Percentiles rank a stretch among this genome's conserved stretches.
These are phyloP conservation scores for Hypericum perforatum DNA, from an alignment of 345 rosid genomes.

Conservation along the genomic window DNA sequence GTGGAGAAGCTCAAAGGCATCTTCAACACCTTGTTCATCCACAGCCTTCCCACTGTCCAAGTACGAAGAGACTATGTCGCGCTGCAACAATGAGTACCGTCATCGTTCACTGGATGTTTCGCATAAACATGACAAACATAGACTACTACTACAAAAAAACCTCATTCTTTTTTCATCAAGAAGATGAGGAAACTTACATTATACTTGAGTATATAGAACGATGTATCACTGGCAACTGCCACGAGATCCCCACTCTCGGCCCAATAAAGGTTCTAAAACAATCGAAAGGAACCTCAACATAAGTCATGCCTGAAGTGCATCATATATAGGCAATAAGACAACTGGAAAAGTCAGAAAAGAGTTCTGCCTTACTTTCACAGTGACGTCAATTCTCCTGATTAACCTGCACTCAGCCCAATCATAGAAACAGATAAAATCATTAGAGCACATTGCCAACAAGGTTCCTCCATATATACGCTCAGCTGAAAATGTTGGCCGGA, in stretches of 20 bases:
- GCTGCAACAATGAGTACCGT: slow-evolving; percentile 43
- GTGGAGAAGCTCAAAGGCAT: slow-evolving; percentile 98
- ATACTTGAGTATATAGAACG: slow-evolving; percentile 93
- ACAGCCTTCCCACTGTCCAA: slow-evolving; percentile 83
- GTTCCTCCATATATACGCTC: slow-evolving; percentile 91
- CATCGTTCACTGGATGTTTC: slow-evolving; percentile 1
- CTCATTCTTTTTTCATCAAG: not conserved
- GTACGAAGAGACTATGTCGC: slow-evolving; percentile 75
- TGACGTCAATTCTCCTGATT: slow-evolving; percentile 93
- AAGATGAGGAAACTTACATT: slow-evolving; percentile 41
- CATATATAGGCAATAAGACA: not conserved
- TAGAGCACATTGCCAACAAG: slow-evolving; percentile 93
- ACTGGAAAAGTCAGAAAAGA: slow-evolving; percentile 7
- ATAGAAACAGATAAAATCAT: slow-evolving; percentile 94
- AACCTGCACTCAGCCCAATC: slow-evolving; percentile 99
- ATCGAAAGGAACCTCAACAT: slow-evolving; percentile 11
- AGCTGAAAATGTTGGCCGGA: slow-evolving; percentile 89
- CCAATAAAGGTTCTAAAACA: slow-evolving; percentile 87
- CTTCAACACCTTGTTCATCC: slow-evolving; percentile 97
- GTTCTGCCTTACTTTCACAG: slow-evolving; percentile 71
- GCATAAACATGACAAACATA: not conserved
- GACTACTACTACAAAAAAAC: not conserved
- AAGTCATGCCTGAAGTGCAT: not conserved
- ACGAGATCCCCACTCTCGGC: slow-evolving; percentile 98
- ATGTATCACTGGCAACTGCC: slow-evolving; percentile 90